These are phyloP conservation scores for Citropsis articulata DNA, from an alignment of 345 rosid species.

Conservation along the genomic window DNA sequence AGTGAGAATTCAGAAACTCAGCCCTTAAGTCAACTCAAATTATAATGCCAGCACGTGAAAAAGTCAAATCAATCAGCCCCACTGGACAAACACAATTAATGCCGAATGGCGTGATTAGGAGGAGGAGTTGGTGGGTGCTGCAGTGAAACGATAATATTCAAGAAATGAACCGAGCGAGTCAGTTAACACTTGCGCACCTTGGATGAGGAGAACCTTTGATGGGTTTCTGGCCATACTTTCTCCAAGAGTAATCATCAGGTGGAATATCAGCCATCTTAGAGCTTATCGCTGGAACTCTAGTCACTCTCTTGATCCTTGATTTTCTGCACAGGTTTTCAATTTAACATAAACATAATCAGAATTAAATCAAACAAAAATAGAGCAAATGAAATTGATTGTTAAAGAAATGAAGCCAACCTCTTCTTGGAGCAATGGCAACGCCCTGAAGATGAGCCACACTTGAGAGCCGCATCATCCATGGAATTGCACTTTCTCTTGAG, in stretches of 20 bases:
- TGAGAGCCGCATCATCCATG: slow-evolving; percentile 55
- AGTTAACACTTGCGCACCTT: slow-evolving; percentile 45
- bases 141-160: slow-evolving; percentile 17
- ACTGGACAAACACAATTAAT: slow-evolving; percentile 9
- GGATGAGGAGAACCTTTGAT: slow-evolving; percentile 99
- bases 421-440: slow-evolving; percentile 96
- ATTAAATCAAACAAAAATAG: neutral
- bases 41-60: neutral
- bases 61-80: slow-evolving; percentile 15
- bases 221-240: slow-evolving; percentile 96
- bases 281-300: slow-evolving; percentile 82
- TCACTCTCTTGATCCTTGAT: slow-evolving; percentile 60
- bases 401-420: slow-evolving; percentile 39
- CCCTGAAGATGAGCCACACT: slow-evolving; percentile 61
- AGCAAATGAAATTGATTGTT: neutral
- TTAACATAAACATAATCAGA: neutral
- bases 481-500: slow-evolving; percentile 74
- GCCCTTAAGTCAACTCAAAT: slow-evolving; percentile 18
- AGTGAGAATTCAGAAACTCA: neutral
- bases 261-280: slow-evolving; percentile 89
- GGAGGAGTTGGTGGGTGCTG: neutral
- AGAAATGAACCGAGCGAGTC: neutral
- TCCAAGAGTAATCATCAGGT: slow-evolving; percentile 87
- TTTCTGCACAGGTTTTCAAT: slow-evolving; percentile 43
- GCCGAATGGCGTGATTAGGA: neutral